Conservation (phyloP, 192 early-diverging fungal species). For the Obelidium mucronatum region DNA sequence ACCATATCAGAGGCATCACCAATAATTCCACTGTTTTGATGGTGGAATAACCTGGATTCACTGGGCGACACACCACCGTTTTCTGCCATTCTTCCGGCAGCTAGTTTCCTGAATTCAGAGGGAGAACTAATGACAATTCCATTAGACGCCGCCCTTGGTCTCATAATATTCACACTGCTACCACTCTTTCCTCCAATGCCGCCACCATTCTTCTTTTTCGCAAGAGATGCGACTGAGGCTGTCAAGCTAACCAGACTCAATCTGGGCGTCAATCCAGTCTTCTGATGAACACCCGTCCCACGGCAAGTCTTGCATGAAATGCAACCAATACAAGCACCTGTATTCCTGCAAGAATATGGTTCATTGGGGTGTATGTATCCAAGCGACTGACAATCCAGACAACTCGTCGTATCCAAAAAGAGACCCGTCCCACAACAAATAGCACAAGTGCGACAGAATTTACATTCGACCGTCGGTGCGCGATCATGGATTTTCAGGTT, state of each 20-base stretch:
- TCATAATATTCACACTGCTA: background rate
- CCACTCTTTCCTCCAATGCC: background rate
- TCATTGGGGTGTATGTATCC: conserved; percentile 36
- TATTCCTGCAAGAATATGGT: conserved; percentile 23
- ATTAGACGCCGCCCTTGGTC: background rate
- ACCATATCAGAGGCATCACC: background rate
- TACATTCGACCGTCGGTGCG: conserved; percentile 23
- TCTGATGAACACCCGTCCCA: conserved; percentile 11
- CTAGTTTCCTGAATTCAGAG: background rate
- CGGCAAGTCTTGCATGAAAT: conserved; percentile 23
- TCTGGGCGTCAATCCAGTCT: background rate
- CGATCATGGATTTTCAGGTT: conserved; percentile 15
- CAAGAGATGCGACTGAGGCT: background rate
- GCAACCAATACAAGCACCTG: background rate
- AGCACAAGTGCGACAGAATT: conserved; percentile 12
- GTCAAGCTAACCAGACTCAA: background rate
- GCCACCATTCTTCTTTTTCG: background rate
- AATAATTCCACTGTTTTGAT: background rate
- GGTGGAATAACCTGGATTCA: background rate
- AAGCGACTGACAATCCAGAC: conserved; percentile 29
- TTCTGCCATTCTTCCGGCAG: background rate
- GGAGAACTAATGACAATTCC: conserved; percentile 11
- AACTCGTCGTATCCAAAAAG: conserved; percentile 7
- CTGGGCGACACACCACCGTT: background rate
- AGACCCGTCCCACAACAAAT: conserved; percentile 22